Evolutionary conservation across 2,329 filamentous ascomycete species (phyloP), one percentile per base, ranked within the genome.

Genomic region (Fusarium sp.): DNA sequence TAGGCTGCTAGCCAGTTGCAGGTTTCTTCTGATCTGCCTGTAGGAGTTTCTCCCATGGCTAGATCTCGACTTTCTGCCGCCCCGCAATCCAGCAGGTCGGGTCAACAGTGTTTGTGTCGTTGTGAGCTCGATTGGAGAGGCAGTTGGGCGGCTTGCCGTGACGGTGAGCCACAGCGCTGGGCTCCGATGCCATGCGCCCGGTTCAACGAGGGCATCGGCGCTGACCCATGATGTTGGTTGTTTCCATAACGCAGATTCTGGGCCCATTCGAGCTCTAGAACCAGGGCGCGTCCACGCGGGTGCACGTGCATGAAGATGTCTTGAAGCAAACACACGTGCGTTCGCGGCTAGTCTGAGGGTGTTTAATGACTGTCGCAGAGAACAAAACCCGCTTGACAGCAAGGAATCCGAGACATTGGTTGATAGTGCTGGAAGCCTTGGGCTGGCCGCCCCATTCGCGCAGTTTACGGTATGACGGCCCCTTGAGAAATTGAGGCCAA

Each of bases 1-100:
- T 32, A 35, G 20, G 45, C 62, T 41, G 32, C 61, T 74, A 70
- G 34, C 68, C 58, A 34, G 48, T 75, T 70, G 52, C 68, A 57
- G 71, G 25, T 37, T 35, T 32, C 13, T 2, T 27, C 23, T 52
- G 20, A 35, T 23, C 14, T 37, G 52, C 34, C 52, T 32, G 10
- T n/a, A 48, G 13, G 57, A 50, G 32, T 39, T 39, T 52, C 23
- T 52, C n/a, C 25, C n/a, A 32, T 48, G 34, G 60, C 41, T 37
- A 57, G 63, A 37, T 58, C 48, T 61, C 23, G 41, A 34, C 56
- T 64, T 32, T 30, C 39, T 60, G 39, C 18, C 45, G 48, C 35
- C 39, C 68, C 25, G 23, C 45, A 57, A 72, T 58, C 68, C 66
- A 34, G 35, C 8, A 48, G 35, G 20, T 45, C 41, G 52, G 45